Conservation (phyloP, 2,329 filamentous ascomycete genomes). For the Colletotrichum acutatum region DNA sequence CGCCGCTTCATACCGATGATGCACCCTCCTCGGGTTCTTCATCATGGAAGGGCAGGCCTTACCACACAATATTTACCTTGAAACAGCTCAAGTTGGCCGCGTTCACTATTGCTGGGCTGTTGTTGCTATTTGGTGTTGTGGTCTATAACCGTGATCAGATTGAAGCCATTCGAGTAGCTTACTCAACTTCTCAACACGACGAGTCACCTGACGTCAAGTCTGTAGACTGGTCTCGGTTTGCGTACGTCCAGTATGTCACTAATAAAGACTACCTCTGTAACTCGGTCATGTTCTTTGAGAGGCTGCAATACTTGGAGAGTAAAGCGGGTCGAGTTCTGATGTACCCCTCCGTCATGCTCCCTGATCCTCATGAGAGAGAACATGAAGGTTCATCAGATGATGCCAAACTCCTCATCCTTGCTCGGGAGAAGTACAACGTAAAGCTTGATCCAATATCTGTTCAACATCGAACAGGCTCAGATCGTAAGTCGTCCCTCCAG, state of each 20-base stretch:
- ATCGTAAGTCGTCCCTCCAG: constrained; percentile 44
- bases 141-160: not conserved
- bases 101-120: not conserved
- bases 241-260: constrained; percentile 62
- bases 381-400: constrained; percentile 39
- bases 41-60: not conserved
- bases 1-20: not conserved
- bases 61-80: rapidly evolving
- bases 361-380: constrained; percentile 42
- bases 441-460: constrained; percentile 55
- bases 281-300: constrained; percentile 62
- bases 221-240: constrained; percentile 54
- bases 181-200: not conserved
- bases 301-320: constrained; percentile 52
- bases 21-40: not conserved
- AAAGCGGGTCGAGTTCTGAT: constrained; percentile 57
- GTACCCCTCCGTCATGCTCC: constrained; percentile 54
- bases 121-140: not conserved
- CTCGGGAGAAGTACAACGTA: constrained; percentile 56
- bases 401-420: constrained; percentile 51
- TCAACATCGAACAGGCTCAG: constrained; percentile 47
- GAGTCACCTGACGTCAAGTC: not conserved
- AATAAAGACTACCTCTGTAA: constrained; percentile 60
- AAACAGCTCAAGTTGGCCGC: not conserved
- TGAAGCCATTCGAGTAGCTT: not conserved